A percentile compares a stretch with the other conserved stretches of the same genome.
Evolutionary conservation across 1,139 yeast genomes (phyloP).

Genomic region (Blastobotrys petasosporus): DNA sequence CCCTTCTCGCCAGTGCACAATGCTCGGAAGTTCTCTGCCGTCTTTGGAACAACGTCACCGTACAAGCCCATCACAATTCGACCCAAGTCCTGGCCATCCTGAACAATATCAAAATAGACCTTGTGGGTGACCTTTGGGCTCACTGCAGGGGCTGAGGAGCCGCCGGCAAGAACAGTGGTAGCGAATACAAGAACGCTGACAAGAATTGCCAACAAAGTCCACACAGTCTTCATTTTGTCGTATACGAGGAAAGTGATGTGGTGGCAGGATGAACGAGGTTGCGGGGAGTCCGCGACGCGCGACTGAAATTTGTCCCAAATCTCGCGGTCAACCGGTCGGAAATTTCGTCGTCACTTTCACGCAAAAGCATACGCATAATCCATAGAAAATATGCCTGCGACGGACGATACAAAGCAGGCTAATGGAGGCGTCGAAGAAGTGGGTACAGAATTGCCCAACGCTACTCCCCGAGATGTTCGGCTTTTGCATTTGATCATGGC

Average conservation of each 20-base stretch:
- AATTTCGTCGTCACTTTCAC: neutral
- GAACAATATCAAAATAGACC: conserved; percentile 81
- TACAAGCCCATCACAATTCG: conserved; percentile 73
- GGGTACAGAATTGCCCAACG: conserved; percentile 23
- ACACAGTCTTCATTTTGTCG: conserved; percentile 20
- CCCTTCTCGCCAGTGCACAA: conserved; percentile 77
- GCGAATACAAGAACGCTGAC: conserved; percentile 21
- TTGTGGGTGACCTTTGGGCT: conserved; percentile 62
- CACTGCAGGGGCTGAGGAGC: conserved; percentile 13
- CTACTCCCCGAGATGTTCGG: conserved; percentile 81
- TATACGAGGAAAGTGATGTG: neutral
- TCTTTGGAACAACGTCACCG: conserved; percentile 87
- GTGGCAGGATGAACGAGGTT: neutral
- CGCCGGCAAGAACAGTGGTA: conserved; percentile 19
- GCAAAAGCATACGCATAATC: neutral
- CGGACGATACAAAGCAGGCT: neutral
- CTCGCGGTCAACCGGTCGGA: no score
- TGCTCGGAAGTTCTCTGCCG: conserved; percentile 72
- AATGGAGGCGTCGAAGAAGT: conserved; percentile 3
- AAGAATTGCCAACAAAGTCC: conserved; percentile 25
- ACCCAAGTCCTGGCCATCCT: conserved; percentile 67
- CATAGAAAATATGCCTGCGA: neutral
- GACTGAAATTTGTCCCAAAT: neutral
- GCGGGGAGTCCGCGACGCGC: neutral
- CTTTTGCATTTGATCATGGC: conserved; percentile 85